Evolutionary conservation across 495 filamentous ascomycete species (phyloP).

Genomic region (Podospora pseudopauciseta): DNA sequence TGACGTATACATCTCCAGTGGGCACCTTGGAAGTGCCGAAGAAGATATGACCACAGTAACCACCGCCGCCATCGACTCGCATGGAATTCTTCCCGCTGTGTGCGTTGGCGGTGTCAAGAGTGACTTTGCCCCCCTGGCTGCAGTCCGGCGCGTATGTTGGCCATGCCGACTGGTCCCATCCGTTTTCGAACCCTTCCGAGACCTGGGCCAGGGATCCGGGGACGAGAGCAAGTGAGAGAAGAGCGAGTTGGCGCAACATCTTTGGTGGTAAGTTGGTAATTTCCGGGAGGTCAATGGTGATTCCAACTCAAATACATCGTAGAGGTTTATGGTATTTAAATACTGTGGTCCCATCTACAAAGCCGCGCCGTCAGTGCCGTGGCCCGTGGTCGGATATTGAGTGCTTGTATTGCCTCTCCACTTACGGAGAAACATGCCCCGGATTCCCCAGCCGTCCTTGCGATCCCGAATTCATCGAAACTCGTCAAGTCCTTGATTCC

Average conservation of each 20-base stretch:
- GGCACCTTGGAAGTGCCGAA: slow-evolving; percentile 54
- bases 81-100: slow-evolving; percentile 56
- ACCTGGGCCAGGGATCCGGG: slow-evolving; percentile 48
- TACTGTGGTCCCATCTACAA: no score
- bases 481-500: no score
- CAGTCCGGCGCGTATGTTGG: slow-evolving; percentile 54
- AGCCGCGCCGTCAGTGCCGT: no score
- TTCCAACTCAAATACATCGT: no score
- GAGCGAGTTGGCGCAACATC: slow-evolving; percentile 18
- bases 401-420: no score
- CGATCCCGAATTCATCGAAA: no score
- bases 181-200: slow-evolving; percentile 52
- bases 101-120: slow-evolving; percentile 48
- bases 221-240: slow-evolving; percentile 46
- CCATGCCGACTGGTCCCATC: slow-evolving; percentile 53
- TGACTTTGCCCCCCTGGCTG: slow-evolving; percentile 53
- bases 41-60: slow-evolving; percentile 59
- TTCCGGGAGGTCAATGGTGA: no score
- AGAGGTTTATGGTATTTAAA: no score
- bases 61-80: slow-evolving; percentile 49
- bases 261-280: no score
- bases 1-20: slow-evolving; percentile 54
- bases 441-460: no score
- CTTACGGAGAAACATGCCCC: no score
- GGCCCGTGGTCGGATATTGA: no score